Evolutionary conservation across 768 basidiomycete genomes (phyloP), one percentile per base, ranked within the genome.

Genomic region (Suillus subluteus): DNA sequence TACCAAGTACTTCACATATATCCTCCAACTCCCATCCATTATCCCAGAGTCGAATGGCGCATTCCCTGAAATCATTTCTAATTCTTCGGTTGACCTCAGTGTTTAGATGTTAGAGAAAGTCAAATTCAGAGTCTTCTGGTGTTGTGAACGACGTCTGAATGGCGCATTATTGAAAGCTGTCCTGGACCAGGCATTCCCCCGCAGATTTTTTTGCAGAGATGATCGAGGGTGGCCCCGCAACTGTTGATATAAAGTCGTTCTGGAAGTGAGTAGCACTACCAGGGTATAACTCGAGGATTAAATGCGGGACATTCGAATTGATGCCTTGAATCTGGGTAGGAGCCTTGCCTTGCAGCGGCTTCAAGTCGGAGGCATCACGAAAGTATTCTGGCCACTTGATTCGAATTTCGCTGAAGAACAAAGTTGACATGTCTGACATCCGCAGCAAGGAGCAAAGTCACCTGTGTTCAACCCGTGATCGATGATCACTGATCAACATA

Each of bases 11-110:
- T 32, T 73, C 69, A 16, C 52, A 59, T 11, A 78, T 76, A 6
- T 73, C 66, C 0, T 67, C 61, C 1, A 66, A 15, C 2, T 54
- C 62, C 72, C 73, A 78, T 1, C 32, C 32, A 32, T 32, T 32
- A 32, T 32, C 32, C 67, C 71, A 74, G 1, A 77, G 70, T 4
- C 58, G 15, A 35, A 79, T 65, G 13, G 70, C 71, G 16, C 70
- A 70, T 37, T 76, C 72, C 63, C 79, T 76, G 61, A 76, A 37
- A 32, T 78, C 72, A 26, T 62, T 13, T 48, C 74, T 73, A 50
- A 78, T 76, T 23, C 63, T 61, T 23, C 66, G 58, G 58, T 75
- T 70, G 41, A 65, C 72, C 72, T 73, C 72, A 23, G 35, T 37
- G 35, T 37, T 37, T 37, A 37, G 12, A 13, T 13, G 2, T 12